Percentiles rank a stretch among this genome's conserved stretches.
Evolutionary conservation across 345 rosid species (phyloP).

Genomic region (Conringia planisiliqua): DNA sequence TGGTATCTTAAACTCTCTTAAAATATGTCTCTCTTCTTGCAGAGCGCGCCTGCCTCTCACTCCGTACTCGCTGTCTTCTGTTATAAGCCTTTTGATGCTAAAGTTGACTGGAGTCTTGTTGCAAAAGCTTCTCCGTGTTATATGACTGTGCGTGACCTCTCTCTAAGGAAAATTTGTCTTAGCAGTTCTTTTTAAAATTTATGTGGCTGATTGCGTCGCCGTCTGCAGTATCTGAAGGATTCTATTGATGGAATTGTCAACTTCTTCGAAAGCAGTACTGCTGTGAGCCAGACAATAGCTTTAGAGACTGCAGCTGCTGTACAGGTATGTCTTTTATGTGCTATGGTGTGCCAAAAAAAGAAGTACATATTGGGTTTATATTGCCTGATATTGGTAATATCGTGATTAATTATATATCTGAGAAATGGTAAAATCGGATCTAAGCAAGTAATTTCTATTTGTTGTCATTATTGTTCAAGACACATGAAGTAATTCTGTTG

Average conservation of each 20-base stretch:
- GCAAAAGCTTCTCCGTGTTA: constrained; percentile 98
- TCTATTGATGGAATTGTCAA: constrained; percentile 66
- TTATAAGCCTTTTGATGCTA: constrained; percentile 90
- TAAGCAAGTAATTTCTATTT: not conserved
- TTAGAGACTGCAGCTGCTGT: constrained; percentile 97
- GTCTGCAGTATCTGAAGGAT: constrained; percentile 84
- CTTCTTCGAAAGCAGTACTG: constrained; percentile 79
- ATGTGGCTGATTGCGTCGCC: constrained; percentile 19
- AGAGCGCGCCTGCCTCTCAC: constrained; percentile 80
- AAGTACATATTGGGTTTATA: not conserved
- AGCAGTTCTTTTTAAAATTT: not conserved
- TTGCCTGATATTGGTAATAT: constrained; percentile 16
- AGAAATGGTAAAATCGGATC: not conserved
- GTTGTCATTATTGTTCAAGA: not conserved
- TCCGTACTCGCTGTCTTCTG: constrained; percentile 80
- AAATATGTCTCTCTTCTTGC: constrained; percentile 33
- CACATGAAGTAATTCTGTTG: not conserved
- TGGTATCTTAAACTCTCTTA: constrained; percentile 5
- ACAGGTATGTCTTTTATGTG: constrained; percentile 59
- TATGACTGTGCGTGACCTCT: constrained; percentile 62
- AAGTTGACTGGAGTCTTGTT: constrained; percentile 96
- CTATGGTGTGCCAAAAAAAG: constrained; percentile 12
- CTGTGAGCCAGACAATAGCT: constrained; percentile 85
- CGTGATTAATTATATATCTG: not conserved
- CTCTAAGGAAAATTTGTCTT: constrained; percentile 6